A percentile compares a stretch with the other conserved stretches of the same genome.
These are phyloP conservation scores for Rubia yunnanensis DNA, from an alignment of 257 asterid genomes.

Conservation along the genomic window DNA sequence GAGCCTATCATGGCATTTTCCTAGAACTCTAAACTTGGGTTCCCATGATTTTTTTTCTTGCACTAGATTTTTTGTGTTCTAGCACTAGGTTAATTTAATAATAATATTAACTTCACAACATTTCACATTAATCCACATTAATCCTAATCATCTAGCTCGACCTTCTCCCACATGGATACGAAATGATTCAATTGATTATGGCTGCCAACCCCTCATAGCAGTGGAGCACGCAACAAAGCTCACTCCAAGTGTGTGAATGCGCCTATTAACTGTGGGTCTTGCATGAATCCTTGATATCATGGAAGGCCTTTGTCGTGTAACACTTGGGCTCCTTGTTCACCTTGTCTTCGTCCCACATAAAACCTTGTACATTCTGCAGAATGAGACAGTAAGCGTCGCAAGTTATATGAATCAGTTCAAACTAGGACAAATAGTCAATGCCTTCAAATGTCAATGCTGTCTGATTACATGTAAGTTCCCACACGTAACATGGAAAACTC, in stretches of 20 bases:
- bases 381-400: slow-evolving; percentile 1
- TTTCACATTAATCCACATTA: too few relatives aligned
- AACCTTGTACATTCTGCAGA: slow-evolving; percentile 78
- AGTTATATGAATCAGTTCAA: not conserved
- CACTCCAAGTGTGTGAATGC: slow-evolving; percentile 74
- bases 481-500: too few relatives aligned
- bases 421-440: not conserved
- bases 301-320: slow-evolving; percentile 75
- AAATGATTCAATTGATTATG: slow-evolving; percentile 26
- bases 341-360: slow-evolving; percentile 85
- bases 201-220: slow-evolving; percentile 77
- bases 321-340: slow-evolving; percentile 57
- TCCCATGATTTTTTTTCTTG: too few relatives aligned
- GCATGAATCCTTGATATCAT: slow-evolving; percentile 55
- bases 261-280: slow-evolving; percentile 64
- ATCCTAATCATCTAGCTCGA: not conserved
- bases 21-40: too few relatives aligned
- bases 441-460: not conserved
- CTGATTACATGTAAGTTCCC: too few relatives aligned
- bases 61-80: too few relatives aligned
- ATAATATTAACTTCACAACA: too few relatives aligned
- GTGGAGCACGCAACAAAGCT: slow-evolving; percentile 86
- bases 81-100: too few relatives aligned
- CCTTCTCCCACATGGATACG: not conserved
- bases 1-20: too few relatives aligned